A percentile compares a stretch with the other conserved stretches of the same genome.
Evolutionary conservation across 768 basidiomycete species (phyloP).

Genomic region (Boletus rubroflammeus): DNA sequence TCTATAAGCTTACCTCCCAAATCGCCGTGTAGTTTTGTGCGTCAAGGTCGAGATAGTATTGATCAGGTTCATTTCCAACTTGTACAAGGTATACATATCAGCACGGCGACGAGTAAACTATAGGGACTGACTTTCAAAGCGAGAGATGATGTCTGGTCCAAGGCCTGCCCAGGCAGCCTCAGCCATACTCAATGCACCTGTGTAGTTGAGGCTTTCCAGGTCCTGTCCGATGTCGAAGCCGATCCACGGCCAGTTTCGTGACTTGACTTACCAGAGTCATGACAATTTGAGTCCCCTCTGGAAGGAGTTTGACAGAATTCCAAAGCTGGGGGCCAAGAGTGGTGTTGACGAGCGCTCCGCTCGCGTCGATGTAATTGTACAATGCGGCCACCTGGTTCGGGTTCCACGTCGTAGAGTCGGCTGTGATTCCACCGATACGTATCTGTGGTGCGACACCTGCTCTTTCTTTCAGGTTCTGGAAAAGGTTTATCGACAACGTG

Average conservation of each 20-base stretch:
- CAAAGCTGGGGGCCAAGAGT: constrained; percentile 51
- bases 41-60: constrained; percentile 39
- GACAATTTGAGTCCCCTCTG: constrained; percentile 44
- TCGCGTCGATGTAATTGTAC: constrained; percentile 42
- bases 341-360: constrained; percentile 45
- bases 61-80: constrained; percentile 56
- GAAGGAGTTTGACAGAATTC: constrained; percentile 41
- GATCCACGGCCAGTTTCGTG: background rate
- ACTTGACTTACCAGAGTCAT: constrained; percentile 39
- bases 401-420: constrained; percentile 51
- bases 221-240: constrained; percentile 32
- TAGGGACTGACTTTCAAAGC: constrained; percentile 41
- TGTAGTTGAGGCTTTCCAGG: constrained; percentile 41
- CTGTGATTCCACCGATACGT: constrained; percentile 53
- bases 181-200: constrained; percentile 42
- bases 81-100: background rate
- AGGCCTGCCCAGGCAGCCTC: constrained; percentile 40
- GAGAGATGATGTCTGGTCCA: constrained; percentile 34
- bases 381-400: constrained; percentile 31
- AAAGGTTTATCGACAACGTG: constrained; percentile 39
- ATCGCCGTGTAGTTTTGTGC: constrained; percentile 42
- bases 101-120: background rate
- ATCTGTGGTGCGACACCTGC: constrained; percentile 45
- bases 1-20: constrained; percentile 38
- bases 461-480: constrained; percentile 44